Percentiles rank a stretch among this genome's conserved stretches.
These are phyloP conservation scores for Ganoderma boninense DNA, from an alignment of 1,284 basidiomycete species.

Conservation along the genomic window DNA sequence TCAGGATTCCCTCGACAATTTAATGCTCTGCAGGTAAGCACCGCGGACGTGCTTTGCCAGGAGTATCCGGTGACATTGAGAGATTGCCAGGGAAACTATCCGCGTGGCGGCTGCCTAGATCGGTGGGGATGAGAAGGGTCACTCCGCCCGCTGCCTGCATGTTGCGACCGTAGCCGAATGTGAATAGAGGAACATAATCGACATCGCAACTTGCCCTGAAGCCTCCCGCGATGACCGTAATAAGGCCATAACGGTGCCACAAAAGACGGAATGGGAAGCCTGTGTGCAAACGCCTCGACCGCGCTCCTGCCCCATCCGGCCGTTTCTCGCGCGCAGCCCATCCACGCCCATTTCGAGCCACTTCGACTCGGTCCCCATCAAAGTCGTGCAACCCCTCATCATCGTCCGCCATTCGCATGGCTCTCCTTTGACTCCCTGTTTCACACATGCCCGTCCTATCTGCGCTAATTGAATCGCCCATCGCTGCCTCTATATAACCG, in stretches of 20 bases:
- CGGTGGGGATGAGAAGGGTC: background rate
- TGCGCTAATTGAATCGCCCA: constrained; percentile 4
- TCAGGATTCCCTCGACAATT: background rate
- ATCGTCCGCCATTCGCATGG: background rate
- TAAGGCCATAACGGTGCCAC: constrained; percentile 3
- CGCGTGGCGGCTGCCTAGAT: background rate
- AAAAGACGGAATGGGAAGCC: background rate
- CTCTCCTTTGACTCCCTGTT: background rate
- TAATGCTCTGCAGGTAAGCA: background rate
- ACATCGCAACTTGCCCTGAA: background rate
- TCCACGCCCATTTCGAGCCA: background rate
- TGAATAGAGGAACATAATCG: background rate
- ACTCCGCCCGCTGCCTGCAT: background rate
- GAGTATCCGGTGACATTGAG: background rate
- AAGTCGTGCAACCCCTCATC: constrained; percentile 2
- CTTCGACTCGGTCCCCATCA: constrained; percentile 7
- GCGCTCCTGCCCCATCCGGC: background rate
- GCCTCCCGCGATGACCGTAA: background rate
- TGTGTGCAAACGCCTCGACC: constrained; percentile 2
- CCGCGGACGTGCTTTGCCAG: background rate
- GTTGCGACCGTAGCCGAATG: background rate
- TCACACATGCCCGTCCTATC: constrained; percentile 1
- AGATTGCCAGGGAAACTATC: background rate
- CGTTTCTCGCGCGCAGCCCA: background rate
- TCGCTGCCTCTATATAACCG: constrained; percentile 5